Conservation (phyloP, 2,329 filamentous ascomycete species). For the Fusarium sp. region DNA sequence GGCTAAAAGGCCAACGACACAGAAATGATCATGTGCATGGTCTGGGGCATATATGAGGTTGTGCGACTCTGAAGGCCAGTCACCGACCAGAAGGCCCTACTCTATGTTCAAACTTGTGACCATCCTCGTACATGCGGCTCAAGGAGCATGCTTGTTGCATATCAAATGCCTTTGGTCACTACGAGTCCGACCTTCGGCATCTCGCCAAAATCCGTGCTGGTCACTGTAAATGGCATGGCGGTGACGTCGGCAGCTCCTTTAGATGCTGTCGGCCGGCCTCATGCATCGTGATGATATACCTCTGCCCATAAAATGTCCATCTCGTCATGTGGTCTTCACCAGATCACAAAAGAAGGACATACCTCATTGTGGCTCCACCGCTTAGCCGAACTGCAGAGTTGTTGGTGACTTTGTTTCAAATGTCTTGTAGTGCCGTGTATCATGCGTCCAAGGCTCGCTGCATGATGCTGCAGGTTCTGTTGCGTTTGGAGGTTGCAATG, state of each 20-base stretch:
- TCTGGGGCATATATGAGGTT: slow-evolving; percentile 5
- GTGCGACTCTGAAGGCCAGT: slow-evolving; percentile 15
- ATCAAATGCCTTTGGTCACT: neutral
- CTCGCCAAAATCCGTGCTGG: neutral
- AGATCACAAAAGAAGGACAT: neutral
- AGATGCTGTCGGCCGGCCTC: neutral
- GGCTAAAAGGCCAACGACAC: neutral
- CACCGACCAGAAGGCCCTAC: neutral
- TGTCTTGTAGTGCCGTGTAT: slow-evolving; percentile 20
- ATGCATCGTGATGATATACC: neutral
- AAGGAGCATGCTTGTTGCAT: neutral
- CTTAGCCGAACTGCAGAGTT: slow-evolving; percentile 21
- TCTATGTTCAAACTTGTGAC: slow-evolving; percentile 18
- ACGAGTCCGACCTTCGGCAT: too few species aligned
- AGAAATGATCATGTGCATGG: slow-evolving; percentile 12
- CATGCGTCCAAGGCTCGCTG: slow-evolving; percentile 11
- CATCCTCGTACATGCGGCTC: slow-evolving; percentile 1
- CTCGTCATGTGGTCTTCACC: slow-evolving; percentile 8
- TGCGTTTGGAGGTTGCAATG: neutral
- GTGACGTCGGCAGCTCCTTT: neutral
- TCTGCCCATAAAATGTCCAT: neutral
- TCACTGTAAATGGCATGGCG: neutral
- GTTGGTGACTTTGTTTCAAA: neutral
- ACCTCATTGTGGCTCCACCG: slow-evolving; percentile 9
- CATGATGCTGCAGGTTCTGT: slow-evolving; percentile 1